Evolutionary conservation across 108 stramenopile genomes (phyloP).

Genomic region (Schizochytrium sp.): DNA sequence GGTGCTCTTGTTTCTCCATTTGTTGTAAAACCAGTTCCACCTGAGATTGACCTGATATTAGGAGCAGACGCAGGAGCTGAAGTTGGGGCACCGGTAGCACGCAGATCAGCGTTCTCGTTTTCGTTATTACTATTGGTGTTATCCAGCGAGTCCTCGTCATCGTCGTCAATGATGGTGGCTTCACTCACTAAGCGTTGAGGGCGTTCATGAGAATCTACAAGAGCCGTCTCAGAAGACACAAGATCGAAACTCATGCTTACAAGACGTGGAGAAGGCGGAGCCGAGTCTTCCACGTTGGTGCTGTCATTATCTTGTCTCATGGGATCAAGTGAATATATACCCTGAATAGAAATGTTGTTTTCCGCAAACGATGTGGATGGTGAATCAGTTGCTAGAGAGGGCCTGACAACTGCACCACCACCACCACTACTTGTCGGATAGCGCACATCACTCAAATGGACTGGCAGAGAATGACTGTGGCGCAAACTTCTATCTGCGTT

Average conservation of each 20-base stretch:
- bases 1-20: too few species aligned
- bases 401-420: background rate
- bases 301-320: too few species aligned
- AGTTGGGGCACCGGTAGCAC: too few species aligned
- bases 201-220: background rate
- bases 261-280: background rate
- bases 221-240: background rate
- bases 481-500: background rate
- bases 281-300: too few species aligned
- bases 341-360: too few species aligned
- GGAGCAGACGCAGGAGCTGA: too few species aligned
- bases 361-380: too few species aligned
- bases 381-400: too few species aligned
- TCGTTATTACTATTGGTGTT: background rate
- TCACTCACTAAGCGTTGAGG: background rate
- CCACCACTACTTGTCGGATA: background rate
- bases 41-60: too few species aligned
- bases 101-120: background rate
- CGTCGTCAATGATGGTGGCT: background rate
- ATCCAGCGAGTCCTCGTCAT: background rate
- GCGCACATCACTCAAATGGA: background rate
- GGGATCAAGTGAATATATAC: too few species aligned
- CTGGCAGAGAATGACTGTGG: slow-evolving; percentile 6
- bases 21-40: too few species aligned
- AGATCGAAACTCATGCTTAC: slow-evolving; percentile 6